phyloP scores from a whole-genome alignment of 495 filamentous ascomycete species.

The Penicillium pulvis region DNA sequence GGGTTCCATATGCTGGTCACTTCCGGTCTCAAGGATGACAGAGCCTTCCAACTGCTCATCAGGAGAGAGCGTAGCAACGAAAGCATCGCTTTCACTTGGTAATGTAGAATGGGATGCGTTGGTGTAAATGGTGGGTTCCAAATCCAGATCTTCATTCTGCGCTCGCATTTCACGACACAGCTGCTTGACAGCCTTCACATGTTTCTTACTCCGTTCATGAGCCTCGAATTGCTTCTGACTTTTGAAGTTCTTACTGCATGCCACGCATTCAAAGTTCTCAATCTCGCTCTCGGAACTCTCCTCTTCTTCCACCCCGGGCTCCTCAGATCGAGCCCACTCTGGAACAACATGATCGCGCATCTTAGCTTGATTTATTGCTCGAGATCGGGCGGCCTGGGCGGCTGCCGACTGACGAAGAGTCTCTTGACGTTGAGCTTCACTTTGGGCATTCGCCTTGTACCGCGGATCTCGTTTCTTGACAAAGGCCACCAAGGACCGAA shows the following conservation, averaged over 20 bases:
- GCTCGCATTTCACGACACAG: conserved; percentile 79
- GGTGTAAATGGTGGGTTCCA: conserved; percentile 13
- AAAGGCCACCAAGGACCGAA: conserved; percentile 84
- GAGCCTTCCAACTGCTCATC: neutral
- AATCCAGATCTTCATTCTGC: conserved; percentile 59
- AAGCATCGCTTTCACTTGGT: conserved; percentile 1
- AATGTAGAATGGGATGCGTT: neutral
- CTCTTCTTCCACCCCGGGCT: conserved; percentile 53
- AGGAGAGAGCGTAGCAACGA: neutral
- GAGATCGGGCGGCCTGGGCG: conserved; percentile 80
- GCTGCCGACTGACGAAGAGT: conserved; percentile 73
- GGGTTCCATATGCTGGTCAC: neutral
- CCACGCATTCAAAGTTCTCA: conserved; percentile 81
- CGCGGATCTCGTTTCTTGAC: conserved; percentile 92
- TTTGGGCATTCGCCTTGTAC: conserved; percentile 67
- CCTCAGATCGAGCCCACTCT: conserved; percentile 71
- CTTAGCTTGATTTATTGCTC: conserved; percentile 78
- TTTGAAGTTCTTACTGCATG: conserved; percentile 90
- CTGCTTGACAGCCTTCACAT: conserved; percentile 79
- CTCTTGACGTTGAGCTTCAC: conserved; percentile 79
- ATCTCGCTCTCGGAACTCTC: conserved; percentile 56
- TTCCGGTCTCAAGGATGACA: neutral
- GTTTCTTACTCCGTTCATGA: conserved; percentile 98
- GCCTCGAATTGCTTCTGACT: conserved; percentile 88
- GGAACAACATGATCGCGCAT: conserved; percentile 66